phyloP scores from a whole-genome alignment of 2,329 filamentous ascomycete genomes.

The Neonectria hederae region DNA sequence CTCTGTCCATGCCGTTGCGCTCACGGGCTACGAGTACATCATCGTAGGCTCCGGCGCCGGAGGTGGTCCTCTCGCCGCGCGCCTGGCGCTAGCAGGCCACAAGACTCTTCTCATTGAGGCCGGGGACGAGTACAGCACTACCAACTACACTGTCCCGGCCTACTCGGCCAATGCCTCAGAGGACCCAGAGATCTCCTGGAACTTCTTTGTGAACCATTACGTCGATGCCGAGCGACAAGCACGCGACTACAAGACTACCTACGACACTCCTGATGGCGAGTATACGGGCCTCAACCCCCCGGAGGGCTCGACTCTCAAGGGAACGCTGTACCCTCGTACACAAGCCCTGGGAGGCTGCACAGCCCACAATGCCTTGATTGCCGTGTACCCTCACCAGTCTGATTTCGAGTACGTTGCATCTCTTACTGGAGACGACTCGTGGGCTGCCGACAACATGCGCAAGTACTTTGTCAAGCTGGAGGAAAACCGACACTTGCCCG shows the following conservation, averaged over 20 bases:
- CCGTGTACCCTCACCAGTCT: slow-evolving; percentile 65
- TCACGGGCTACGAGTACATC: slow-evolving; percentile 61
- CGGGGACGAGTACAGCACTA: slow-evolving; percentile 64
- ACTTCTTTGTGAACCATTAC: slow-evolving; percentile 72
- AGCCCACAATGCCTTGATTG: slow-evolving; percentile 69
- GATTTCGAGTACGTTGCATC: slow-evolving; percentile 66
- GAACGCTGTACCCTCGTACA: slow-evolving; percentile 58
- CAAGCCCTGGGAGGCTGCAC: slow-evolving; percentile 61
- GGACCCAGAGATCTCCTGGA: slow-evolving; percentile 66
- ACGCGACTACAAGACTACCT: slow-evolving; percentile 68
- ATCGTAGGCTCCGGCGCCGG: slow-evolving; percentile 71
- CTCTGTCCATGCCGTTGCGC: slow-evolving; percentile 29
- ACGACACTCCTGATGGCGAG: slow-evolving; percentile 60
- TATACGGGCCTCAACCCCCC: slow-evolving; percentile 59
- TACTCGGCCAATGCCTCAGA: slow-evolving; percentile 64
- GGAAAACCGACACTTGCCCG: slow-evolving; percentile 60
- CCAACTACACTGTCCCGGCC: slow-evolving; percentile 64
- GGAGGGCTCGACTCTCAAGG: slow-evolving; percentile 51
- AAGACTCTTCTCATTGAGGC: slow-evolving; percentile 70
- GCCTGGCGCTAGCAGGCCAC: slow-evolving; percentile 67
- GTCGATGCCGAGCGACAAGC: slow-evolving; percentile 61
- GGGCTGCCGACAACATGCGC: slow-evolving; percentile 66
- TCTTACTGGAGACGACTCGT: slow-evolving; percentile 65
- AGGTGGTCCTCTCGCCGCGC: slow-evolving; percentile 66
- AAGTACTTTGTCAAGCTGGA: slow-evolving; percentile 65